Conservation (phyloP, 2,329 filamentous ascomycete genomes). For the Diaporthe nobilis region DNA sequence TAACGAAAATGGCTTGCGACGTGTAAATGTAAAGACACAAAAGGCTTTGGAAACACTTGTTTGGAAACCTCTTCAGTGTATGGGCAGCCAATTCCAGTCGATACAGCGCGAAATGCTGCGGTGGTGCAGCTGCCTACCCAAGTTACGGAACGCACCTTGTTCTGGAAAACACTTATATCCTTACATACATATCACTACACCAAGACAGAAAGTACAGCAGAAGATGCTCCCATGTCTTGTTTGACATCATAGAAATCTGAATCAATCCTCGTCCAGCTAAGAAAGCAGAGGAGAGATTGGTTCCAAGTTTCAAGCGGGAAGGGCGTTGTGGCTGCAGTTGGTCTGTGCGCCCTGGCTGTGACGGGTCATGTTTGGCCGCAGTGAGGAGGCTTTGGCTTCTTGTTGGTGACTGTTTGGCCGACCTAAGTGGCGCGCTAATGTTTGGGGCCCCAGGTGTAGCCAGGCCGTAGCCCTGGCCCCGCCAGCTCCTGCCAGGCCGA, state of each 20-base stretch:
- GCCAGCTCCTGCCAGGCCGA: neutral
- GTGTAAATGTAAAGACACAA: neutral
- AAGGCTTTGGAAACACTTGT: too few relatives aligned
- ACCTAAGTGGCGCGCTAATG: constrained; percentile 4
- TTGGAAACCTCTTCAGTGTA: too few relatives aligned
- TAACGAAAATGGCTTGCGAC: too few relatives aligned
- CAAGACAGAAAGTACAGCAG: too few relatives aligned
- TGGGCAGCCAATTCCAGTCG: neutral
- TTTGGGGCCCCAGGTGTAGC: constrained; percentile 9
- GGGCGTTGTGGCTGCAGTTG: neutral
- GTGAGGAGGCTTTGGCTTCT: neutral
- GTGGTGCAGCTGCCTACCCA: neutral
- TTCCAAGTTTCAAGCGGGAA: neutral
- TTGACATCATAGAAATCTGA: too few relatives aligned
- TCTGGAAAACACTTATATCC: too few relatives aligned
- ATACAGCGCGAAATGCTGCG: neutral
- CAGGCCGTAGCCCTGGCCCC: neutral
- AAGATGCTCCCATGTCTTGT: too few relatives aligned
- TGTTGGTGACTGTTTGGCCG: constrained; percentile 22
- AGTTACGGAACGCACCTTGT: neutral
- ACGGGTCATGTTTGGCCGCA: neutral
- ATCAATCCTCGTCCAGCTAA: neutral
- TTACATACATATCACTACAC: too few relatives aligned
- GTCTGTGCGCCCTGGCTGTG: neutral
- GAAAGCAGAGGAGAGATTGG: neutral